phyloP scores from a whole-genome alignment of 495 filamentous ascomycete species.

The Penicillium maclennaniae region DNA sequence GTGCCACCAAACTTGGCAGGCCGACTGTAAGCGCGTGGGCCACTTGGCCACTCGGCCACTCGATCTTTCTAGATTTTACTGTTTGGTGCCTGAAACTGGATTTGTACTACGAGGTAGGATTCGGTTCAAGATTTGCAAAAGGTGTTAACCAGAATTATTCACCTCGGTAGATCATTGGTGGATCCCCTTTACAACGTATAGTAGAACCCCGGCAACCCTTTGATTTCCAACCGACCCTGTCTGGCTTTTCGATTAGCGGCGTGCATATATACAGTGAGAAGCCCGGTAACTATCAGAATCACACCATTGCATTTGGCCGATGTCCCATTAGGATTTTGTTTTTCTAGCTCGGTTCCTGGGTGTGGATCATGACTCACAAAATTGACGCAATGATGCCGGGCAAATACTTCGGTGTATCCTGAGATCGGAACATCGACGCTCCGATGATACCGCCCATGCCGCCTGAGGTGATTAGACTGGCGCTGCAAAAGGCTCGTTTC shows the following conservation, averaged over 20 bases:
- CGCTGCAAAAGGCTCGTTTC: conserved; percentile 53
- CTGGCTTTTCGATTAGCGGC: conserved; percentile 4
- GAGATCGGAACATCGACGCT: neutral
- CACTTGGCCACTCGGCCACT: neutral
- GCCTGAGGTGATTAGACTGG: conserved; percentile 43
- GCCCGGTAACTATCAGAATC: neutral
- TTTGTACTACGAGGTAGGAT: neutral
- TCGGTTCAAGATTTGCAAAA: neutral
- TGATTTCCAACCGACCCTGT: conserved; percentile 7
- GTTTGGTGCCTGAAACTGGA: neutral
- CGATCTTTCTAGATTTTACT: neutral
- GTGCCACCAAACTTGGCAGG: conserved; percentile 3
- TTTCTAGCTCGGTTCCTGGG: neutral
- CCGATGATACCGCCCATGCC: conserved; percentile 49
- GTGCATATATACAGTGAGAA: neutral
- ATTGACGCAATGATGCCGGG: conserved; percentile 43
- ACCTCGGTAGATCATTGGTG: neutral
- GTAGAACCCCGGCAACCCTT: conserved; percentile 6
- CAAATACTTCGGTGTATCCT: conserved; percentile 23
- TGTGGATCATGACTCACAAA: conserved; percentile 3
- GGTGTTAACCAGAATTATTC: neutral
- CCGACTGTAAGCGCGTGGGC: conserved; percentile 6
- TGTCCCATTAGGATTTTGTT: neutral
- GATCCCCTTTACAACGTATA: conserved; percentile 5
- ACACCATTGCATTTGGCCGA: neutral